Conservation (phyloP, 1,139 yeast species). For the Kodamaea suecica region DNA sequence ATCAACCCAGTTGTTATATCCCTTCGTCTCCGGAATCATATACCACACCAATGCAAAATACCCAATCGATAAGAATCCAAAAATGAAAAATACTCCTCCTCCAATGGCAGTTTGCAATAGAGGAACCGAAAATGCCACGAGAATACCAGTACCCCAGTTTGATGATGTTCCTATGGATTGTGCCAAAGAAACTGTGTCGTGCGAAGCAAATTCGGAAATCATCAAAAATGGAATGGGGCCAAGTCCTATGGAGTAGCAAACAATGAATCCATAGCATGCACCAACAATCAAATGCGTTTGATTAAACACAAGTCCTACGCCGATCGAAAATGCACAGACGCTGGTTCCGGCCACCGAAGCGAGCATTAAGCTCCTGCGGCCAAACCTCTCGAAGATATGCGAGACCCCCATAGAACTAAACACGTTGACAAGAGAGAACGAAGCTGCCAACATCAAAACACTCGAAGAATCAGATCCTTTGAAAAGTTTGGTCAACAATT, state of each 20-base stretch:
- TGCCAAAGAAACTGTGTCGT: conserved; percentile 21
- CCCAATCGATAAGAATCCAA: conserved; percentile 21
- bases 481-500: conserved; percentile 24
- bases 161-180: conserved; percentile 22
- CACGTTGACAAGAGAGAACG: conserved; percentile 32
- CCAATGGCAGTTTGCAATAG: conserved; percentile 24
- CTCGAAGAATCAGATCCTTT: conserved; percentile 23
- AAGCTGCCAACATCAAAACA: conserved; percentile 29
- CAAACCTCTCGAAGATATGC: conserved; percentile 19
- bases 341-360: conserved; percentile 16
- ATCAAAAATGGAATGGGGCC: conserved; percentile 30
- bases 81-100: conserved; percentile 31
- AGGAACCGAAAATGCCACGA: conserved; percentile 27
- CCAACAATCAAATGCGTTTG: conserved; percentile 14
- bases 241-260: conserved; percentile 20
- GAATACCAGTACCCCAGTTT: conserved; percentile 22
- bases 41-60: conserved; percentile 21
- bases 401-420: conserved; percentile 26
- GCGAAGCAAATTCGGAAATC: conserved; percentile 22
- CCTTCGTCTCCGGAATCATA: conserved; percentile 37
- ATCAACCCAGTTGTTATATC: conserved; percentile 22
- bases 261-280: conserved; percentile 20
- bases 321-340: conserved; percentile 15
- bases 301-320: conserved; percentile 13
- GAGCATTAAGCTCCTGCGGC: conserved; percentile 20